A percentile compares a stretch with the other conserved stretches of the same genome.
Evolutionary conservation across 495 filamentous ascomycete species (phyloP).

Genomic region (Tuber melanosporum): DNA sequence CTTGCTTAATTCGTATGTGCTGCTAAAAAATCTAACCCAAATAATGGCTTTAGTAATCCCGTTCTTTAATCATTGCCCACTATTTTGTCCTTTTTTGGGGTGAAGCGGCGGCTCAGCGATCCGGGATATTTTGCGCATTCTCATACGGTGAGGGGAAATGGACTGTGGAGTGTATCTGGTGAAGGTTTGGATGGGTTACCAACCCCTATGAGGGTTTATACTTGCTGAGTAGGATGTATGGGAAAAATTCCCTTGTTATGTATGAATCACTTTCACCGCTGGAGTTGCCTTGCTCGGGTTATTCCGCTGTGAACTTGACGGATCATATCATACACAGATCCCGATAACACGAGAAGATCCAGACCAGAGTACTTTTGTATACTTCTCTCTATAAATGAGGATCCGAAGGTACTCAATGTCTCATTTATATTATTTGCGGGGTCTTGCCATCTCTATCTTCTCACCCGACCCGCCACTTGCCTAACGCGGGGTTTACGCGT

Average conservation of each 20-base stretch:
- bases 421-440: not conserved
- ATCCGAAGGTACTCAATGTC: not conserved
- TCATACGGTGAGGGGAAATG: not conserved
- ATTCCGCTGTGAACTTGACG: not conserved
- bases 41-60: not conserved
- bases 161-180: not conserved
- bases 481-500: not conserved
- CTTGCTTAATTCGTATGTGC: not conserved
- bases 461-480: not conserved
- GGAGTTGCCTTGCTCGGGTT: not conserved
- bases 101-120: not conserved
- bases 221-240: not conserved
- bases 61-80: not conserved
- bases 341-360: not conserved
- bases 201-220: not conserved
- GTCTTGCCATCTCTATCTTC: not conserved
- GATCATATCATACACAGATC: not conserved
- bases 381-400: not conserved
- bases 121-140: not conserved
- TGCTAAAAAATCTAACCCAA: not conserved
- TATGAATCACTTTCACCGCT: not conserved
- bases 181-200: not conserved
- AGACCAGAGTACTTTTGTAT: not conserved
- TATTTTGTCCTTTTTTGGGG: not conserved
- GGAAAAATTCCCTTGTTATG: not conserved